phyloP scores from a whole-genome alignment of 805 yeast genomes.

The Lipomyces lipofer region DNA sequence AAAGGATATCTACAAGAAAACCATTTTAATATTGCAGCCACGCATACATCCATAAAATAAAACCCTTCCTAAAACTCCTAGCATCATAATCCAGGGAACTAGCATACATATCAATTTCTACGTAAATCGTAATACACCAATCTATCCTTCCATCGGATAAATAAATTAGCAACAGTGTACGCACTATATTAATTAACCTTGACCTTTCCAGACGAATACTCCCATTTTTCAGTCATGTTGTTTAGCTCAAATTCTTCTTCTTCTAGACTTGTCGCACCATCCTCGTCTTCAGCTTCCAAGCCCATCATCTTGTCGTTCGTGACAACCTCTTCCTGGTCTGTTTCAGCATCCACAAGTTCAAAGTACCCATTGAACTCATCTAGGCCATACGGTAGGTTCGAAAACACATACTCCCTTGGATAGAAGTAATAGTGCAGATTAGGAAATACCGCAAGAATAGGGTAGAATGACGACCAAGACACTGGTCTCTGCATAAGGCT shows the following conservation, averaged over 20 bases:
- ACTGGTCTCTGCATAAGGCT: slow-evolving; percentile 8
- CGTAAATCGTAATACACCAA: too few species aligned
- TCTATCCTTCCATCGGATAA: too few species aligned
- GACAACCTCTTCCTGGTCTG: background rate
- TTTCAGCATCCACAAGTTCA: background rate
- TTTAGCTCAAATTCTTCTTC: background rate
- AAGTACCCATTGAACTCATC: slow-evolving; percentile 11
- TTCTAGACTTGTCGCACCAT: background rate
- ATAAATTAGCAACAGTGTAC: too few species aligned
- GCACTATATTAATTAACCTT: background rate
- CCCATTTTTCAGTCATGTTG: background rate
- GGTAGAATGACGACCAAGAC: slow-evolving; percentile 8
- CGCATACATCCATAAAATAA: too few species aligned
- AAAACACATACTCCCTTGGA: slow-evolving; percentile 1
- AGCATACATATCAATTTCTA: too few species aligned
- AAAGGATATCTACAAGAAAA: too few species aligned
- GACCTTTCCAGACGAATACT: background rate
- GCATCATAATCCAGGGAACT: too few species aligned
- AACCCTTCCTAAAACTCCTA: too few species aligned
- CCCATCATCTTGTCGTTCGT: background rate
- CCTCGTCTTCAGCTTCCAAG: background rate
- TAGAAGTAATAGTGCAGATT: slow-evolving; percentile 1
- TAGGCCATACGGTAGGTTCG: slow-evolving; percentile 13
- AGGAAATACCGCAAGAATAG: background rate
- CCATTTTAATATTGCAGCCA: too few species aligned